A percentile compares a stretch with the other conserved stretches of the same genome.
Conservation (phyloP, 352 stramenopile genomes). For the Pythium dissimile region DNA sequence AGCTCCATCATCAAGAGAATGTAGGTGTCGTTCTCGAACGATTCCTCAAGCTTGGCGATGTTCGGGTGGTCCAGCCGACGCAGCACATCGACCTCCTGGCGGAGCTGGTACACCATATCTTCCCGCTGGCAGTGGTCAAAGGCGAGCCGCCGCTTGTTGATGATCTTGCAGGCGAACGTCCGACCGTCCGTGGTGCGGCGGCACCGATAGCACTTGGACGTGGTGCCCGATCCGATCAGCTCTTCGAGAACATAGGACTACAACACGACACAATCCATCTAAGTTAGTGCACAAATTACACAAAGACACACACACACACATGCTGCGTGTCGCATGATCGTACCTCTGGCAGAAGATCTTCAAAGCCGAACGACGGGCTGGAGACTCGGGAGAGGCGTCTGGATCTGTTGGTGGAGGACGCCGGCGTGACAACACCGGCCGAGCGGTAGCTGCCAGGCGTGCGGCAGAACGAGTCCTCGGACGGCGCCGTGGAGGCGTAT, state of each 20-base stretch:
- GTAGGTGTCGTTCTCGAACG: conserved; percentile 67
- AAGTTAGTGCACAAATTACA: not conserved
- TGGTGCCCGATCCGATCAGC: conserved; percentile 61
- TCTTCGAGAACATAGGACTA: conserved; percentile 54
- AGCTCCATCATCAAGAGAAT: conserved; percentile 69
- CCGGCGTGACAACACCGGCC: conserved; percentile 4
- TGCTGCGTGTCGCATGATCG: not conserved
- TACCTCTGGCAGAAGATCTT: conserved; percentile 19
- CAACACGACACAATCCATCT: not conserved
- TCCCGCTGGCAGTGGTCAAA: conserved; percentile 42
- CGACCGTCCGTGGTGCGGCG: conserved; percentile 37
- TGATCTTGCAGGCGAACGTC: conserved; percentile 74
- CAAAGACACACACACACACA: not conserved
- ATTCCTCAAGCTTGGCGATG: conserved; percentile 63
- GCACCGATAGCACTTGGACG: conserved; percentile 68
- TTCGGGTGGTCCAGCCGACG: conserved; percentile 55
- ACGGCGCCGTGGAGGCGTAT: conserved; percentile 14
- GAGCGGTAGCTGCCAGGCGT: not conserved
- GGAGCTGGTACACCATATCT: conserved; percentile 55
- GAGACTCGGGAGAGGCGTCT: conserved; percentile 1
- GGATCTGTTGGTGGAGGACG: conserved; percentile 1
- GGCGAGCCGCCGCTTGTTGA: conserved; percentile 63
- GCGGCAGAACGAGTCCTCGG: conserved; percentile 16
- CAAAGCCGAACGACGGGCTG: conserved; percentile 15
- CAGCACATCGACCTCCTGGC: conserved; percentile 67